Conservation (phyloP, 176 grass and related monocot species). For the Rhynchospora tenuis region DNA sequence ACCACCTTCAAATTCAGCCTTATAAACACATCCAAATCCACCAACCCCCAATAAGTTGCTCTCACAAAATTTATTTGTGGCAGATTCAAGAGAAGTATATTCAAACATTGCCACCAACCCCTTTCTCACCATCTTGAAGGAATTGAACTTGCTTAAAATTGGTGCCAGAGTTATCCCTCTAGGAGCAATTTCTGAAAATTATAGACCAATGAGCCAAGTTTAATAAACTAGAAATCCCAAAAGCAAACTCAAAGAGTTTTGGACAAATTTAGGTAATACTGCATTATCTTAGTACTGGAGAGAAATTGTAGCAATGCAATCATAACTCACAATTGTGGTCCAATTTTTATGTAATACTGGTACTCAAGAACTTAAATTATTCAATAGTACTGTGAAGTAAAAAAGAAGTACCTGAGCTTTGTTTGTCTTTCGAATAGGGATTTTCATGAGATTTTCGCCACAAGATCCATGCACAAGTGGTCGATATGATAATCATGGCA, state of each 20-base stretch:
- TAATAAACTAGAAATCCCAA: neutral
- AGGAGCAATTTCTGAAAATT: slow-evolving; percentile 11
- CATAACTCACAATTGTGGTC: too few relatives aligned
- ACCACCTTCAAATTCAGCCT: slow-evolving; percentile 59
- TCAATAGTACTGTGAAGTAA: neutral
- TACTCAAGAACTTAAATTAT: neutral
- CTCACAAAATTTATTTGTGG: slow-evolving; percentile 70
- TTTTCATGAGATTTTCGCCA: slow-evolving; percentile 55
- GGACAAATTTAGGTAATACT: neutral
- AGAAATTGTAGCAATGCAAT: neutral
- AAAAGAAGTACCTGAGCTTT: slow-evolving; percentile 50
- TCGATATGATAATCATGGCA: slow-evolving; percentile 55
- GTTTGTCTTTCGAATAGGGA: slow-evolving; percentile 26
- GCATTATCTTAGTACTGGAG: neutral
- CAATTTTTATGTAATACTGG: neutral
- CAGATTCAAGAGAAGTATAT: slow-evolving; percentile 51
- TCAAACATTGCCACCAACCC: slow-evolving; percentile 66
- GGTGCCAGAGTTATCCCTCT: slow-evolving; percentile 58
- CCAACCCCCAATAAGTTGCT: slow-evolving; percentile 69
- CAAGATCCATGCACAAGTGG: slow-evolving; percentile 52
- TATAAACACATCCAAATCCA: slow-evolving; percentile 74
- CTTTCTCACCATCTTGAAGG: slow-evolving; percentile 54
- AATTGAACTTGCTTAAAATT: slow-evolving; percentile 69
- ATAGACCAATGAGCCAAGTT: neutral
- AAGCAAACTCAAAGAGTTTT: neutral